phyloP scores from a whole-genome alignment of 179 eudicot genomes.

The Heliamphora pulchella region DNA sequence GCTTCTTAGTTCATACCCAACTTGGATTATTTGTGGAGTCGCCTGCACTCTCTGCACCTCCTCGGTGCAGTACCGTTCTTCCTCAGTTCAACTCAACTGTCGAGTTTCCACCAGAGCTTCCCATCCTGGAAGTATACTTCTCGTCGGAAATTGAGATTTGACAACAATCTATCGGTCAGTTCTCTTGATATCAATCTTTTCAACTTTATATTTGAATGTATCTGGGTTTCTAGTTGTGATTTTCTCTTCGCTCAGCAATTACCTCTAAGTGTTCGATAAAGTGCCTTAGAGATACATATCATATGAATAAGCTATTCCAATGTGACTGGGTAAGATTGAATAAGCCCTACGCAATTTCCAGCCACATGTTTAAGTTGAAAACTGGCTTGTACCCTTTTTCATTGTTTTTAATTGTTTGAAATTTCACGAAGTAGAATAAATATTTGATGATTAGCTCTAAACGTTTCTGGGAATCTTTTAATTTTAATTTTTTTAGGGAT shows the following conservation, averaged over 20 bases:
- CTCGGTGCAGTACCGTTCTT: not conserved
- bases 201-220: not conserved
- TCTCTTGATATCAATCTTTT: not conserved
- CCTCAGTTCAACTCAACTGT: not conserved
- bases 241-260: not conserved
- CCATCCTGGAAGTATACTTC: not conserved
- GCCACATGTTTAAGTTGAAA: too few species aligned
- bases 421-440: not conserved
- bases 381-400: not conserved
- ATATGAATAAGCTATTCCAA: not conserved
- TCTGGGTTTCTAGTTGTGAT: not conserved
- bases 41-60: not conserved
- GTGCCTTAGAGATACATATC: not conserved
- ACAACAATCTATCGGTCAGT: not conserved
- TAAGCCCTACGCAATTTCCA: not conserved
- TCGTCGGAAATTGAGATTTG: too few species aligned
- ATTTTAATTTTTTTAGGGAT: not conserved
- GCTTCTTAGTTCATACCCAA: too few species aligned
- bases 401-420: not conserved
- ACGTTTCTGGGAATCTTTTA: not conserved
- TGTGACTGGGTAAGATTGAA: not conserved
- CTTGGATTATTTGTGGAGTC: too few species aligned
- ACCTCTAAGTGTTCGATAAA: conserved; percentile 8
- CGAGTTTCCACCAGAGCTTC: not conserved
- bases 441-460: not conserved